Base-by-base conservation (phyloP, 768 basidiomycete genomes). In the Mrakia hoshinonis region DNA sequence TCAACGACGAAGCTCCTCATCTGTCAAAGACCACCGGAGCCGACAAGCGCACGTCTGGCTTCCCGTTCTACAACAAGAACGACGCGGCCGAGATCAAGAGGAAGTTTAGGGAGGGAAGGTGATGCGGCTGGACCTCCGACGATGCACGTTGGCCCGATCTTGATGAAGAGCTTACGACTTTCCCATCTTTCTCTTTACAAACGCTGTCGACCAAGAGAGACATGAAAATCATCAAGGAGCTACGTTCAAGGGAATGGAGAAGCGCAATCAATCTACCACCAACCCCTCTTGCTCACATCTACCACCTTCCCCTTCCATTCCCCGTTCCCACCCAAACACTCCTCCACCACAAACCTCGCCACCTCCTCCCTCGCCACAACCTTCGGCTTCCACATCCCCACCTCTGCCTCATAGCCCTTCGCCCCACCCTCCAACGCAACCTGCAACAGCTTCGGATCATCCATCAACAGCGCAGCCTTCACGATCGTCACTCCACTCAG, bases 1-100 rank as follows among this genome's bases (percentile, higher is more conserved):
- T 73, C 60, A 63, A 63, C 66, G 65, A 61, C 15, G 71, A 73
- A 24, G 24, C 65, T 13, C 38, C 51, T 0, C 48, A 67, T 31
- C 36, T 63, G 18, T 47, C n/a, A 36, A 73, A 73, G 47, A 61
- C 70, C 48, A 72, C 70, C 6, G 46, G 48, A 0, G 66, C 60
- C 18, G 71, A 73, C n/a, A 73, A 73, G 67, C 29, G 66, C n/a
- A 73, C 71, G 65, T 38, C 47, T 6, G 36, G 29, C 15, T 73
- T 73, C 36, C 71, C 71, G 3, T 73, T 73, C 58, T 26, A 52
- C 29, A 73, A 73, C 48, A 24, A 38, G 36, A 26, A 66, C 46
- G 39, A 39, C 26, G 71, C 71, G 1, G 24, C n/a, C 18, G 65
- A 58, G 36, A 63, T 68, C 58, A 73, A 73, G 47, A 52, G 52